Evolutionary conservation across 31 red algal species (phyloP), one percentile per base, ranked within the genome.

Genomic region (Asparagopsis taxiformis): DNA sequence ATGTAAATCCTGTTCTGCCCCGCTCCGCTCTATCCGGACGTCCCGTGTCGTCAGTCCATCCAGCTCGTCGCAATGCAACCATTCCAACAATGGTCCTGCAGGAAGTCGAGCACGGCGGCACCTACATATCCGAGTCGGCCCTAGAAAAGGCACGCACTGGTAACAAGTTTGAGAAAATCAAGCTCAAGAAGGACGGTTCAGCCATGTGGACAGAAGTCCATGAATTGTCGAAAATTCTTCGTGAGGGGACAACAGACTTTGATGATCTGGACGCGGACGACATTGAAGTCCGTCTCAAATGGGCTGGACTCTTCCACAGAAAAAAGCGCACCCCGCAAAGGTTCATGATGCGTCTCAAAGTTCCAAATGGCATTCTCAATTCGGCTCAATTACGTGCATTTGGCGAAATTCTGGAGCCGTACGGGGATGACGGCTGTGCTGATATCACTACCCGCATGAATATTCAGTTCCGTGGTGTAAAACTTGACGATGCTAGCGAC

Each of bases 381-480:
- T 46, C 87, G 9, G 4, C 61, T 1, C 93, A 97, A 33, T 33
- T 91, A 16, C 60, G 77, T 11, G 86, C 51, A 31, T 78, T 97
- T 68, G 70, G 63, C 26, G 8, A 55, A 20, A 62, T 44, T 15
- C 30, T 97, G 22, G 5, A 36, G 10, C 46, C 52, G 54, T 97
- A 97, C 49, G 93, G 83, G 1, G 70, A 81, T 9, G 59, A 91
- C 3, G 82, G 87, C 17, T 91, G 86, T 32, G 68, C 55, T 5
- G 93, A 97, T 43, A 91, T 97, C 28, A 97, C 93, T 21, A 97
- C 93, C 13, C 70, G 93, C 44, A 85, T 87, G 87, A 97, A 97
- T 41, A 91, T 97, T 39, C 93, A 97, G 75, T 51, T 97, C 55
- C 80, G 93, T 26, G 93, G 93, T n/a, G 56, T 97, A 16, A 32